Conservation (phyloP, 805 yeast species). For the Pichia nakasei region DNA sequence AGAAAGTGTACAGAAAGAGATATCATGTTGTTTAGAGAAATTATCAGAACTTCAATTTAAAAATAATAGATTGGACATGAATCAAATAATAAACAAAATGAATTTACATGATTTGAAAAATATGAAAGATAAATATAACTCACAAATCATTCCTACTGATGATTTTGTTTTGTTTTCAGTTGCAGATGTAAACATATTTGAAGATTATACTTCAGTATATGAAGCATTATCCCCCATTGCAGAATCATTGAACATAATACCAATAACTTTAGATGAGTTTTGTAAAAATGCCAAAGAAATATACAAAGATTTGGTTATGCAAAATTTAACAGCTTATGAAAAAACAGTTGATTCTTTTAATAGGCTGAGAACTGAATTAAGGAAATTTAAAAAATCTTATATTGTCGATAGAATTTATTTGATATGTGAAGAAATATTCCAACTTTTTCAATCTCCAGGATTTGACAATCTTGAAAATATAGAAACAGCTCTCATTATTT, state of each 20-base stretch:
- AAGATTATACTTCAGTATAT: slow-evolving; percentile 32
- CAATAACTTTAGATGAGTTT: slow-evolving; percentile 39
- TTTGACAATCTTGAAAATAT: not conserved
- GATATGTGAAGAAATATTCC: slow-evolving; percentile 38
- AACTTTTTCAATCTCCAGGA: slow-evolving; percentile 22
- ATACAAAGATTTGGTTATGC: slow-evolving; percentile 26
- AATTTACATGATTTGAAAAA: not conserved
- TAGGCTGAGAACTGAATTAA: slow-evolving; percentile 33
- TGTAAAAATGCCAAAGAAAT: slow-evolving; percentile 21
- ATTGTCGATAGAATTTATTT: slow-evolving; percentile 50
- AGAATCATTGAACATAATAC: slow-evolving; percentile 44
- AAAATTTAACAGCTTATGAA: slow-evolving; percentile 32
- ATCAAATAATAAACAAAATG: not conserved
- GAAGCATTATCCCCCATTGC: slow-evolving; percentile 40
- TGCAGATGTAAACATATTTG: slow-evolving; percentile 3
- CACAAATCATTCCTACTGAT: not conserved
- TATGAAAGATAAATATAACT: not conserved
- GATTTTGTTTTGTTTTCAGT: slow-evolving; percentile 4
- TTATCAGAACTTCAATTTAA: not conserved
- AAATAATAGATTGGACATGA: slow-evolving; percentile 24
- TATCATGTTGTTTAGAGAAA: not conserved
- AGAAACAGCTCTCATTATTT: not conserved
- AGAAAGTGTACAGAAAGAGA: slow-evolving; percentile 6
- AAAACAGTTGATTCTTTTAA: slow-evolving; percentile 32
- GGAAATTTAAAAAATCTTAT: slow-evolving; percentile 34